A percentile compares a stretch with the other conserved stretches of the same genome.
phyloP scores from a whole-genome alignment of 768 basidiomycete genomes.

The Kwoniella sp. region DNA sequence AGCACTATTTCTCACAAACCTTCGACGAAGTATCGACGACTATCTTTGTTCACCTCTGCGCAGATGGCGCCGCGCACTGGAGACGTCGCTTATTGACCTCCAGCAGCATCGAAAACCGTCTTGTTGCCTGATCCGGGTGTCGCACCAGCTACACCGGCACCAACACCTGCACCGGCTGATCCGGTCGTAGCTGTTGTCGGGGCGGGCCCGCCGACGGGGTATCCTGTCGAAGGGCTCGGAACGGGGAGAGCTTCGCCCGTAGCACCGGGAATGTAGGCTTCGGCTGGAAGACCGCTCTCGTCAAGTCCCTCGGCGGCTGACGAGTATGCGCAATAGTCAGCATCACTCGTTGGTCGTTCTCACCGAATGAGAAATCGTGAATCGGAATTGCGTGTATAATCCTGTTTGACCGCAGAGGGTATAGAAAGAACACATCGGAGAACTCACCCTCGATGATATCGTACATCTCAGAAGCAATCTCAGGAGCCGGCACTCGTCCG shows the following conservation, averaged over 20 bases:
- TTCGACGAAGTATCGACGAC: too few species aligned
- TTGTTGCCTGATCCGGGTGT: constrained; percentile 33
- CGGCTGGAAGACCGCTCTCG: constrained; percentile 75
- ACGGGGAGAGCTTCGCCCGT: constrained; percentile 38
- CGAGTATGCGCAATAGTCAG: background rate
- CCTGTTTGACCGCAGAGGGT: background rate
- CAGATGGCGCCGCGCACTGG: background rate
- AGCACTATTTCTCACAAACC: too few species aligned
- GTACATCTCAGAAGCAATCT: constrained; percentile 87
- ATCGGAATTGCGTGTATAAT: too few species aligned
- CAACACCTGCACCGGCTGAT: background rate
- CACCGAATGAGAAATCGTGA: too few species aligned
- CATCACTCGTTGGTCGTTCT: background rate
- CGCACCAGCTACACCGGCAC: background rate
- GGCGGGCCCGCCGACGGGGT: background rate
- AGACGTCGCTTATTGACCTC: background rate
- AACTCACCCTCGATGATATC: constrained; percentile 79
- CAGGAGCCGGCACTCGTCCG: constrained; percentile 94
- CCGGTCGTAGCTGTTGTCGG: background rate
- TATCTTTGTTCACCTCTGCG: background rate
- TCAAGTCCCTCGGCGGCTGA: constrained; percentile 85
- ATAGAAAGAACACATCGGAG: background rate
- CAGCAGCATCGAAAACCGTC: constrained; percentile 46
- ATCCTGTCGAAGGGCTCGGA: constrained; percentile 20
- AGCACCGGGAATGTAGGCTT: constrained; percentile 71